phyloP scores from a whole-genome alignment of 768 basidiomycete genomes.

The Amyloporia xantha region DNA sequence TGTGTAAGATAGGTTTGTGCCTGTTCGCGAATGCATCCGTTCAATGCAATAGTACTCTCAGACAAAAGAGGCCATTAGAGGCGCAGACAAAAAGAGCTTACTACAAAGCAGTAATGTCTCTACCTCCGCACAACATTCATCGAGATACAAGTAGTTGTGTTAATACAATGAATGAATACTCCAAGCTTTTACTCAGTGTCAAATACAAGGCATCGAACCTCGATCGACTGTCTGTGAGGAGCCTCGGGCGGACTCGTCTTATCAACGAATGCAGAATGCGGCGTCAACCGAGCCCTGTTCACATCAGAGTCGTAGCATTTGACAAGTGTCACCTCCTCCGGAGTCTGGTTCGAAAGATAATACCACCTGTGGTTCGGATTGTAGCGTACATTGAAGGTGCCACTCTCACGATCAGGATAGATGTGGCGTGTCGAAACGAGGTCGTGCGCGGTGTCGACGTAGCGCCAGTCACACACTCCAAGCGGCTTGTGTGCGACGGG shows the following conservation, averaged over 20 bases:
- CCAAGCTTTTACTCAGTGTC: neutral
- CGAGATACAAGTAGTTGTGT: no score
- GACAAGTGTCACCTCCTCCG: conserved; percentile 33
- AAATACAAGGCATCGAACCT: conserved; percentile 32
- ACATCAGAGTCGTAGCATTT: conserved; percentile 34
- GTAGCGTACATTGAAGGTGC: conserved; percentile 27
- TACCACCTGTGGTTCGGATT: conserved; percentile 31
- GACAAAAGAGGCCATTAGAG: no score
- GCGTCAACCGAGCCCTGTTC: conserved; percentile 29
- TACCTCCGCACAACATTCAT: no score
- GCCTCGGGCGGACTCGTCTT: conserved; percentile 23
- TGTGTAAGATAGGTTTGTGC: no score
- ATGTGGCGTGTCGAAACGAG: conserved; percentile 30
- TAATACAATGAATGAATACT: no score
- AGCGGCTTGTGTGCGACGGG: conserved; percentile 33
- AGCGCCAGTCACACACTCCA: conserved; percentile 33
- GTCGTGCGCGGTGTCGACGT: conserved; percentile 28
- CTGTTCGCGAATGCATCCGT: no score
- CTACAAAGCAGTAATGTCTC: no score
- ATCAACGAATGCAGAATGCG: conserved; percentile 32
- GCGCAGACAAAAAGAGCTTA: no score
- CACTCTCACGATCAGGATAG: conserved; percentile 27
- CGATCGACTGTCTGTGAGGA: conserved; percentile 32
- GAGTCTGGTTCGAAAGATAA: conserved; percentile 29
- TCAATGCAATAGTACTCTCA: no score